Base-by-base conservation (phyloP, 805 yeast species). In the Lipomyces sp. region DNA sequence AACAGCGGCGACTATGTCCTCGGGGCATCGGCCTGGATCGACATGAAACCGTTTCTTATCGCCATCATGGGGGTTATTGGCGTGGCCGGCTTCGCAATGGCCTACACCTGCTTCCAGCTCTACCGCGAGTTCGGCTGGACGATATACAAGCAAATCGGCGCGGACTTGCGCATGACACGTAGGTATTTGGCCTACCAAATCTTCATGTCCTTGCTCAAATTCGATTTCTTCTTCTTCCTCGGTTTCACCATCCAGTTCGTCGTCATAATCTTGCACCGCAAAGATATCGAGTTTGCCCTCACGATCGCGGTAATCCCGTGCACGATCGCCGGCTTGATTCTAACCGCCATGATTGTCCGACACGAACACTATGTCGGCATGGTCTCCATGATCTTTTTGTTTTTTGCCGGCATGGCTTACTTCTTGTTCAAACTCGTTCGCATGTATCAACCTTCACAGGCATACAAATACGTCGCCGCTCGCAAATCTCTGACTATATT, bases 181-280 rank as follows among this genome's bases (percentile, higher is more conserved):
- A 74, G 81, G 70, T 82, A 80, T 69, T 72, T 73, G 32, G 57
- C 74, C 13, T 80, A 78, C 72, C 82, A 82, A 71, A 72, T 83
- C 61, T 83, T 81, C 73, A 72, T 78, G 55, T 72, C 79, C 15
- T 71, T 81, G 48, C 71, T 80, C 35, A 76, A 79, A 61, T 79
- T 80, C 59, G 83, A 80, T 67, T 78, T 81, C 54, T 83, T 82
- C 77, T 83, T 82, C 75, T 83, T 83, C 66, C 72, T 83, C 32
- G 86, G 84, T 1, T 83, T 83, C 74, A 82, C 85, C 1, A 76
- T 83, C 35, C 86, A 83, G 71, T 83, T 82, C 69, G 73, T 81
- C 32, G 83, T 82, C 54, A 81, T 83, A 51, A 81, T 83, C 75
- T 75, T 82, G 13, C 70, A 75, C 53, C 74, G 76, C 33, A 76